Evolutionary conservation across 176 grass and related monocot genomes (phyloP).

Genomic region (Zizania latifolia): DNA sequence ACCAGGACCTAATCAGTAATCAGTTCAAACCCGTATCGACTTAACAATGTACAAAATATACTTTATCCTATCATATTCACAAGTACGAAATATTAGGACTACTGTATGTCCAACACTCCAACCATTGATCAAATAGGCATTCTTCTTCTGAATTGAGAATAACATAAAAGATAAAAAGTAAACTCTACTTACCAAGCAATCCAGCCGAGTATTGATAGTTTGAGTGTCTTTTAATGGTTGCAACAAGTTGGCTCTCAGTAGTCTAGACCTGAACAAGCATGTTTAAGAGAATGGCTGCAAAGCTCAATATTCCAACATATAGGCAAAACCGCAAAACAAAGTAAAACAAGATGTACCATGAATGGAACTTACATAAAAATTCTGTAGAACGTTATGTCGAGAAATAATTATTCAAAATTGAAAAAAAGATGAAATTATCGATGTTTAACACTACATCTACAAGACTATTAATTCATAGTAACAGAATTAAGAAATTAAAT

Average conservation of each 20-base stretch:
- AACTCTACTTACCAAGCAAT: conserved; percentile 80
- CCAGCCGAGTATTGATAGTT: conserved; percentile 86
- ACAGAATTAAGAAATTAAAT: not conserved
- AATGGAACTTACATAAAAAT: not conserved
- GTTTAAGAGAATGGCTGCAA: conserved; percentile 4
- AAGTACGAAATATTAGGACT: not conserved
- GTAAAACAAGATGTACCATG: not conserved
- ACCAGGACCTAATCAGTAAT: not conserved
- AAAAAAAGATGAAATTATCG: not conserved
- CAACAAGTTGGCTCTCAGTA: conserved; percentile 91
- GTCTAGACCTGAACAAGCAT: conserved; percentile 64
- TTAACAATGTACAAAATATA: not conserved
- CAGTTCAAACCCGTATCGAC: not conserved
- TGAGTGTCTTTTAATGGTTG: conserved; percentile 88
- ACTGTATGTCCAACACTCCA: not conserved
- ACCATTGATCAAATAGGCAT: conserved; percentile 11
- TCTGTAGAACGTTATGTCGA: not conserved
- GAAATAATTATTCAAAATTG: conserved; percentile 11
- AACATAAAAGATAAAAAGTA: conserved; percentile 17
- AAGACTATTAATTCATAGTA: not conserved
- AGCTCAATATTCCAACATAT: conserved; percentile 6
- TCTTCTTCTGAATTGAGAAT: conserved; percentile 3
- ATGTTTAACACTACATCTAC: not conserved
- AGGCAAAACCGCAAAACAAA: conserved; percentile 6
- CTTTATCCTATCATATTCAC: not conserved